Conservation (phyloP, 441 rosid genomes). For the Bocquillonia castaneifolia region DNA sequence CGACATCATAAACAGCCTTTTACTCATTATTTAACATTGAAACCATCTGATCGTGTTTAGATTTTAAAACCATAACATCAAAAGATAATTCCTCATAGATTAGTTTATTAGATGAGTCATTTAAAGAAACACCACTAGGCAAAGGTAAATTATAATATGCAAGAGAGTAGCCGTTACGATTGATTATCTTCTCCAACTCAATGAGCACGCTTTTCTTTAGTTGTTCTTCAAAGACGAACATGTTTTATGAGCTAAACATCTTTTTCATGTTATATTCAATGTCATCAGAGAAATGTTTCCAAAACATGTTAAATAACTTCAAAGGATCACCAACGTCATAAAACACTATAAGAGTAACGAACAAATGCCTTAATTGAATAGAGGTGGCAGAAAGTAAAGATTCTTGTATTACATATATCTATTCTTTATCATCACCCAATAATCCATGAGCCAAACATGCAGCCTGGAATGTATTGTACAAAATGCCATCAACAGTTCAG, state of each 20-base stretch:
- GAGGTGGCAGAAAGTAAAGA: background rate
- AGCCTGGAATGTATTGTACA: background rate
- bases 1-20: background rate
- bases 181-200: background rate
- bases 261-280: background rate
- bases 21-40: background rate
- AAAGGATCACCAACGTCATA: background rate
- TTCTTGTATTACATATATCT: too few relatives aligned
- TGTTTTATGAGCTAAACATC: background rate
- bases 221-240: background rate
- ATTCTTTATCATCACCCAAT: background rate
- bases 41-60: background rate
- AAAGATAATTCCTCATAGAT: background rate
- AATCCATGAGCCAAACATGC: background rate
- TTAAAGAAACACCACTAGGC: background rate
- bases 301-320: background rate
- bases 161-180: background rate
- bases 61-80: background rate
- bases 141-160: background rate
- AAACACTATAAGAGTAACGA: background rate
- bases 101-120: background rate
- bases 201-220: background rate
- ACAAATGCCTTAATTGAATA: background rate
- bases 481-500: too few relatives aligned
- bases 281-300: background rate